Evolutionary conservation across 495 filamentous ascomycete species (phyloP), one percentile per base, ranked within the genome.

Genomic region (Ramalina intermedia): DNA sequence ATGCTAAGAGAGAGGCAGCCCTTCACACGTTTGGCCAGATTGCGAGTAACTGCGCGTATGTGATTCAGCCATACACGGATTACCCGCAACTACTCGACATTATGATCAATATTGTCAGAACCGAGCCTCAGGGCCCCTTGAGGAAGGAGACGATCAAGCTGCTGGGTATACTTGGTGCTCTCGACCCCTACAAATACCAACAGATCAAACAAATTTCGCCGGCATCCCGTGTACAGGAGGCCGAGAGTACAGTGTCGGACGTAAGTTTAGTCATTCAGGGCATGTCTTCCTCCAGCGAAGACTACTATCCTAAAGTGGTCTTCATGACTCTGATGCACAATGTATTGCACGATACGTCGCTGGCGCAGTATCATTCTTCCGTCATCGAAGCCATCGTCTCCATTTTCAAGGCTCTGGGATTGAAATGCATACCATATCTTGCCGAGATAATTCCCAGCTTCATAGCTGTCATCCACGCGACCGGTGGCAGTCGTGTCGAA

Each of bases 311-410:
- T 3, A 96, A 93, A 0, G 88, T 99, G 17, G 93, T 96, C 37
- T 94, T 99, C 58, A 91, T 93, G 56, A 90, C 90, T 1, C 69
- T 99, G 40, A 78, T 96, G 59, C 81, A 86, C 45, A 75, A 70
- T 46, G 85, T 99, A 47, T 66, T 99, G 38, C 86, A 86, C 54
- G 91, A 99, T 58, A 79, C 78, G 38, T 95, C 91, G 2, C 66
- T 96, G 41, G 73, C 79, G 6, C 82, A 90, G 54, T 87, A 93
- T 57, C 91, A 99, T 59, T 91, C 87, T 2, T 81, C 81, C 8
- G 91, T 96, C n/a, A 87, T 99, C 50, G 91, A 96, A 62, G 90
- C 93, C 1, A 90, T 99, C 53, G 96, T 99, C 77, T 94, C 84
- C 48, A 96, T 96, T 46, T 99, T 96, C 66, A 87, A 90, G 56